Base-by-base conservation (phyloP, 768 basidiomycete genomes). In the Phylloporus sp. region DNA sequence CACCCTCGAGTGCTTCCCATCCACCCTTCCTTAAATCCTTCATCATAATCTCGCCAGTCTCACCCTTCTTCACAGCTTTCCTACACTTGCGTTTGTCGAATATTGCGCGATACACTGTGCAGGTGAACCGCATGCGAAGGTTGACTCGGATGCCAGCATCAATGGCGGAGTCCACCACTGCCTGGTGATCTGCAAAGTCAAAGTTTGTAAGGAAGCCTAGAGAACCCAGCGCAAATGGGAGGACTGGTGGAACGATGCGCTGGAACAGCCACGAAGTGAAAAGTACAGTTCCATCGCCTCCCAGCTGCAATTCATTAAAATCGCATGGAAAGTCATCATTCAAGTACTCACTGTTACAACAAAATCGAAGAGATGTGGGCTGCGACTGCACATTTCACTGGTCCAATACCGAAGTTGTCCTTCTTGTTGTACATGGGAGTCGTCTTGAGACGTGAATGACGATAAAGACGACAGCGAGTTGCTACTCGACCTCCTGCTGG, bases 241-340 rank as follows among this genome's bases (percentile, higher is more conserved):
- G 85, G 32, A 98, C 93, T 12, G 97, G 97, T n/a, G 97, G 97
- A 15, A 98, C 97, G 62, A 99, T 92, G 47, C 86, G 85, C 68
- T 99, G 97, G 76, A 99, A 99, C 28, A 99, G 76, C 97, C 97
- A 98, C 4, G 97, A 98, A 6, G 97, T 97, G 73, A 97, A 99
- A 15, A 99, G 81, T 3, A 98, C 95, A 0, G 97, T 99, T 13
- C 97, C 97, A 66, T 99, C 97, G 10, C 97, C 97, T 42, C 97
- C 97, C 55, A 98, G 85, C 95, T 97, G 63, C 27, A 32, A 23
- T 35, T 29, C 23, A 60, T 62, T 28, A 66, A 55, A 31, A 22
- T 11, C 34, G 34, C n/a, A 36, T 9, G 27, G 34, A 47, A 46
- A 13, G 38, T 45, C 24, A 29, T 22, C 20, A 49, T 38, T 35